Conservation (phyloP, 2,329 filamentous ascomycete genomes). For the Microdochium trichocladiopsis region DNA sequence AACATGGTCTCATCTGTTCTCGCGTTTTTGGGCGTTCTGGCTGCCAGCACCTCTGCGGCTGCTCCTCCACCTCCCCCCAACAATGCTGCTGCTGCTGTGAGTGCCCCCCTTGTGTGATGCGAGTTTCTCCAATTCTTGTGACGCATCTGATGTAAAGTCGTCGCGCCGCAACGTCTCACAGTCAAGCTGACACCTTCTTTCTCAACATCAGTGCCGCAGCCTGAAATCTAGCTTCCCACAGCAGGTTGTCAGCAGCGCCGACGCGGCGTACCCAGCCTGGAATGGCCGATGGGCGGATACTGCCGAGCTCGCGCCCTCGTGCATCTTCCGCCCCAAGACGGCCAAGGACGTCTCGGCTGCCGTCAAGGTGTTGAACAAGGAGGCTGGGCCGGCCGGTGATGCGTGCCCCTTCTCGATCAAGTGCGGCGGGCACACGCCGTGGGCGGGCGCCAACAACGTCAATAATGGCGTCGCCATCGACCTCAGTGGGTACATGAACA, state of each 20-base stretch:
- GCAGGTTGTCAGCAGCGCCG: conserved; percentile 31
- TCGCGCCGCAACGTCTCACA: no score
- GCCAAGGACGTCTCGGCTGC: background rate
- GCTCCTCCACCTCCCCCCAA: no score
- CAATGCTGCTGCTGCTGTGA: no score
- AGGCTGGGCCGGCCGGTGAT: conserved; percentile 8
- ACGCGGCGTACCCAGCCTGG: conserved; percentile 27
- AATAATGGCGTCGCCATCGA: conserved; percentile 20
- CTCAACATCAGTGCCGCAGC: no score
- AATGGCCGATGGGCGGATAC: conserved; percentile 5
- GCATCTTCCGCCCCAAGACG: conserved; percentile 8
- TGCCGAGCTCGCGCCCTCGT: conserved; percentile 8
- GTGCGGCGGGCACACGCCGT: conserved; percentile 17
- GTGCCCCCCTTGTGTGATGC: no score
- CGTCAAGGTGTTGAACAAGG: conserved; percentile 1
- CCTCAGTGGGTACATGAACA: conserved; percentile 16
- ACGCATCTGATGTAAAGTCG: no score
- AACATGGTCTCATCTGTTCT: no score
- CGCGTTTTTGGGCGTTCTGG: no score
- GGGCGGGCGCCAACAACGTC: conserved; percentile 7
- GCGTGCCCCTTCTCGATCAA: conserved; percentile 12
- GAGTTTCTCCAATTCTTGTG: no score
- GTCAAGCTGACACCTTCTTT: no score
- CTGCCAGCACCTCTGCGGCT: no score
- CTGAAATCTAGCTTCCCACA: background rate